These are phyloP conservation scores for Mallotus japonicus DNA, from an alignment of 441 rosid species.

Conservation along the genomic window DNA sequence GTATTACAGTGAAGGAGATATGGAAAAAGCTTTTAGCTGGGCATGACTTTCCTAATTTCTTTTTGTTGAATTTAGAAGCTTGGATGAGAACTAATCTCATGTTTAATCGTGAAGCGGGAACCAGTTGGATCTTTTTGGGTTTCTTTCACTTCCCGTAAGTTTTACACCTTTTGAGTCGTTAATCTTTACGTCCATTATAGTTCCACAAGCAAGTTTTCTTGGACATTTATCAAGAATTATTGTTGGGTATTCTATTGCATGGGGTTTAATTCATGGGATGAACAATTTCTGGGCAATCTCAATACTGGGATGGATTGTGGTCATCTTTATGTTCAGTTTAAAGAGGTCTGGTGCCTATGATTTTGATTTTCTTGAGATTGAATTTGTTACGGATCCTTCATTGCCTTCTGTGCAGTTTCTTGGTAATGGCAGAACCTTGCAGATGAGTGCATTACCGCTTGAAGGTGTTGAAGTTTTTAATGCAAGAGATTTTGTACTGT, in stretches of 20 bases:
- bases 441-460: conserved; percentile 65
- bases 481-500: conserved; percentile 6
- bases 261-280: conserved; percentile 96
- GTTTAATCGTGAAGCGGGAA: conserved; percentile 80
- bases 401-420: conserved; percentile 78
- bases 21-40: too few relatives aligned
- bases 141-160: conserved; percentile 90
- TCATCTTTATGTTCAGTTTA: conserved; percentile 78
- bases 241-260: conserved; percentile 89
- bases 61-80: too few relatives aligned
- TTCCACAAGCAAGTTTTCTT: conserved; percentile 95
- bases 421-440: conserved; percentile 76
- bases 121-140: conserved; percentile 92
- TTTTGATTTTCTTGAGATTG: conserved; percentile 77
- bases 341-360: conserved; percentile 88
- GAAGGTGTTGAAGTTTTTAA: conserved; percentile 68
- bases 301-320: conserved; percentile 74
- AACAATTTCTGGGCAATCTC: conserved; percentile 91
- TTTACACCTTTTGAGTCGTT: conserved; percentile 94
- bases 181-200: conserved; percentile 89
- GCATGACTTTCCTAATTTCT: too few relatives aligned
- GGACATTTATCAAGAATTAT: conserved; percentile 92
- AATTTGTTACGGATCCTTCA: conserved; percentile 77
- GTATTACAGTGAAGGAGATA: too few relatives aligned
- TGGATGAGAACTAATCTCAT: too few relatives aligned